A percentile compares a stretch with the other conserved stretches of the same genome.
phyloP scores from a whole-genome alignment of 176 grass and related monocot genomes.

The Alopecurus myosuroides region DNA sequence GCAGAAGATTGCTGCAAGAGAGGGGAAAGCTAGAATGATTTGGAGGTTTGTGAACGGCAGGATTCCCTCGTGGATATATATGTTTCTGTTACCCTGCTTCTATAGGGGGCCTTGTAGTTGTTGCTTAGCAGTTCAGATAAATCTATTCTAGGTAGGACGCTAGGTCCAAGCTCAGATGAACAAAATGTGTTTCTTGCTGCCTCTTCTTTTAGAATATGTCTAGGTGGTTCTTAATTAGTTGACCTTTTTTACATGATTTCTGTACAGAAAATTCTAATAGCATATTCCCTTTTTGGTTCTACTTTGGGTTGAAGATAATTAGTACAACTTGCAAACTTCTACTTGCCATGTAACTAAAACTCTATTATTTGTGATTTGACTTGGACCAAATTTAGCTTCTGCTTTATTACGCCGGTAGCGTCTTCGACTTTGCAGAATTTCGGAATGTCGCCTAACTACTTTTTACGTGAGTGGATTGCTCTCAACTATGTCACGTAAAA shows the following conservation, averaged over 20 bases:
- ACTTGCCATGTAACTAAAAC: neutral
- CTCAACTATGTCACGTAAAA: no score
- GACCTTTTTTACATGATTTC: neutral
- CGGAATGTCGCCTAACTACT: neutral
- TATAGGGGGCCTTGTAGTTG: neutral
- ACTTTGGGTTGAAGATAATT: neutral
- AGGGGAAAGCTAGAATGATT: neutral
- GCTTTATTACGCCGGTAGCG: neutral
- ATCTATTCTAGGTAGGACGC: neutral
- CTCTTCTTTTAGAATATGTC: neutral
- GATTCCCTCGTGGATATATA: neutral
- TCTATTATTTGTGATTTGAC: neutral
- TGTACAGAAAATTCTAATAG: neutral
- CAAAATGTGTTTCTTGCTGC: neutral
- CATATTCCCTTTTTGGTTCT: neutral
- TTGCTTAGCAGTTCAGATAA: neutral
- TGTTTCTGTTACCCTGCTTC: neutral
- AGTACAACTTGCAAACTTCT: neutral
- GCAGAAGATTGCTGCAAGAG: neutral
- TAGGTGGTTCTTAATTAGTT: slow-evolving; percentile 17
- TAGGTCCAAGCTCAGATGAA: neutral
- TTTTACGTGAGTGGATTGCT: no score
- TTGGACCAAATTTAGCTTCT: neutral
- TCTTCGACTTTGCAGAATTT: neutral
- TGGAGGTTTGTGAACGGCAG: neutral